Evolutionary conservation across 1,284 basidiomycete genomes (phyloP).

Genomic region (Lentinus polychrous): DNA sequence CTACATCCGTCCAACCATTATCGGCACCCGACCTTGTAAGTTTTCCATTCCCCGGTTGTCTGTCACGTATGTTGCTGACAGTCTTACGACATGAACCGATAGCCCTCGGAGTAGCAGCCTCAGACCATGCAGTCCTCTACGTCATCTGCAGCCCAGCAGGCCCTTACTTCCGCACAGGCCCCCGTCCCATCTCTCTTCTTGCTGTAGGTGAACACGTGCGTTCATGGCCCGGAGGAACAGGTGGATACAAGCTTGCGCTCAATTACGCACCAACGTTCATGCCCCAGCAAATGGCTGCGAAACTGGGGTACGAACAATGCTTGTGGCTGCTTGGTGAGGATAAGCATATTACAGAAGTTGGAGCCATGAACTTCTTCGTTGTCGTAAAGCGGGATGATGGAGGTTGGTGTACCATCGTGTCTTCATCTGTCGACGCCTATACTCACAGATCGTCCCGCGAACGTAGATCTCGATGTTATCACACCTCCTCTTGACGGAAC

Average conservation of each 20-base stretch:
- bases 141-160: conserved; percentile 63
- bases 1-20: conserved; percentile 79
- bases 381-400: conserved; percentile 41
- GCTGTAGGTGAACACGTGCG: conserved; percentile 66
- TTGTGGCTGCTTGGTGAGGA: conserved; percentile 45
- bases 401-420: conserved; percentile 25
- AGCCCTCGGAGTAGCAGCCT: conserved; percentile 64
- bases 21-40: conserved; percentile 68
- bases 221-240: conserved; percentile 80
- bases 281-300: conserved; percentile 55
- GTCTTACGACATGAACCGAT: background rate
- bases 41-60: conserved; percentile 3
- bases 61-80: conserved; percentile 1
- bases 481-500: conserved; percentile 76
- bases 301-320: conserved; percentile 67
- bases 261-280: conserved; percentile 71
- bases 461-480: conserved; percentile 51
- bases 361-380: conserved; percentile 64
- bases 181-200: conserved; percentile 64
- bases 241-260: conserved; percentile 55
- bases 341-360: conserved; percentile 37
- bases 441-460: background rate
- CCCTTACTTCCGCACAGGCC: conserved; percentile 64
- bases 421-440: background rate
- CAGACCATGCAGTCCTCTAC: conserved; percentile 66